Conservation (phyloP, 2,329 filamentous ascomycete genomes). For the Graphiopsis chlorocephala region DNA sequence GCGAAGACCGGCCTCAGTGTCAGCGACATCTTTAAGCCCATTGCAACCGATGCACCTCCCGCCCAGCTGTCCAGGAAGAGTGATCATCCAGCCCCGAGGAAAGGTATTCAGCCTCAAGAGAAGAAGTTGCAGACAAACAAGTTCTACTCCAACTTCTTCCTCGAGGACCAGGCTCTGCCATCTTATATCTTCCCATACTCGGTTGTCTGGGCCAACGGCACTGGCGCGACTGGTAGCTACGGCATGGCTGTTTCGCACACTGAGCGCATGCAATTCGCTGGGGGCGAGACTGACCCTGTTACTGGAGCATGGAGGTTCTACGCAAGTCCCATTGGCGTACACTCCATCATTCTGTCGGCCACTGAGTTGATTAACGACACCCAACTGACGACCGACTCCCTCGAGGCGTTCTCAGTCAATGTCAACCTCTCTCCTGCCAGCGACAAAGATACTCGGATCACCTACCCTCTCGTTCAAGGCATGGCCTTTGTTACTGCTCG, state of each 20-base stretch:
- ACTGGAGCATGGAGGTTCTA: conserved; percentile 65
- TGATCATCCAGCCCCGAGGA: conserved; percentile 42
- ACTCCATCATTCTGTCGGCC: conserved; percentile 78
- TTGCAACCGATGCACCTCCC: conserved; percentile 41
- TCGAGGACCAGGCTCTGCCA: conserved; percentile 67
- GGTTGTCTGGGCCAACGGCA: conserved; percentile 44
- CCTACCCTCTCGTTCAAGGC: conserved; percentile 82
- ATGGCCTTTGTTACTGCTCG: conserved; percentile 81
- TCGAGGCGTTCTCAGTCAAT: conserved; percentile 59
- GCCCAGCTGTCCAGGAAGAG: conserved; percentile 38
- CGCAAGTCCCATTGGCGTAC: conserved; percentile 76
- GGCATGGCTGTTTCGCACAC: conserved; percentile 76
- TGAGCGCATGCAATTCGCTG: conserved; percentile 61
- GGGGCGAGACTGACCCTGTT: conserved; percentile 30
- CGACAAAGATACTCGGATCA: conserved; percentile 57
- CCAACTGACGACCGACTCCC: conserved; percentile 51
- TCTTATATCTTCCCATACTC: conserved; percentile 67
- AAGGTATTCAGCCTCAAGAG: conserved; percentile 39
- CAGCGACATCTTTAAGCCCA: conserved; percentile 41
- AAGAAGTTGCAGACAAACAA: conserved; percentile 69
- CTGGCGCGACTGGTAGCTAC: conserved; percentile 63
- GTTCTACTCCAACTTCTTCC: conserved; percentile 68
- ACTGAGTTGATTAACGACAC: conserved; percentile 65
- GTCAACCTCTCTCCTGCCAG: conserved; percentile 61
- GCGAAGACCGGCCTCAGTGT: conserved; percentile 26